Evolutionary conservation across 345 rosid species (phyloP).

Genomic region (Moricandia arvensis): DNA sequence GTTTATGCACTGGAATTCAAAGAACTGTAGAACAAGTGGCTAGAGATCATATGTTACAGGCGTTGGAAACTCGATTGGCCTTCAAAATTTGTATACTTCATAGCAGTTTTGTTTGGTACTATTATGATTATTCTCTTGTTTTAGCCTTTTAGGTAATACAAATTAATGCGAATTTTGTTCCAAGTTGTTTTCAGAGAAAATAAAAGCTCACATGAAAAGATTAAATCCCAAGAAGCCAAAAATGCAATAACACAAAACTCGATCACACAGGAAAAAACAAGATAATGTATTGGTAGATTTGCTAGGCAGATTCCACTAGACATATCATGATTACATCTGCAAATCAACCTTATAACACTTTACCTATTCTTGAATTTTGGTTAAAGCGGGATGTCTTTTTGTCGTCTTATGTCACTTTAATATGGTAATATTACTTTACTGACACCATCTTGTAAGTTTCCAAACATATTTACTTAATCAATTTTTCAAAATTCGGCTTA

Average conservation of each 20-base stretch:
- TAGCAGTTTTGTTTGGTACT: neutral
- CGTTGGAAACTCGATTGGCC: neutral
- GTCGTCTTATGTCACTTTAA: no score
- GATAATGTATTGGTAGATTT: neutral
- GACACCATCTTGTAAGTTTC: neutral
- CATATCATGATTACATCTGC: no score
- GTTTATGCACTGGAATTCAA: neutral
- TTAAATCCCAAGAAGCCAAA: neutral
- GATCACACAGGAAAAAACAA: neutral
- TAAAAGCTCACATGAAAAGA: neutral
- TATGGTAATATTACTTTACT: no score
- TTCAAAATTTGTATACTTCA: neutral
- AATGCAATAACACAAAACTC: neutral
- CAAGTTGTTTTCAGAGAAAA: neutral
- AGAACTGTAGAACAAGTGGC: neutral
- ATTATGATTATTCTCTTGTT: neutral
- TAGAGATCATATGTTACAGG: neutral
- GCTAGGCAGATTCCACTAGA: neutral
- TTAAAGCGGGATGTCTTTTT: no score
- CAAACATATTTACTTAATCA: neutral
- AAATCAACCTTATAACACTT: no score
- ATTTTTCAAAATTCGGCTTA: neutral
- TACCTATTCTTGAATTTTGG: no score
- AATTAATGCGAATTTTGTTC: neutral
- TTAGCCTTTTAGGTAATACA: neutral